These are phyloP conservation scores for Anthoceros angustus DNA, from an alignment of 225 moss, liverwort and hornwort species.

Conservation along the genomic window DNA sequence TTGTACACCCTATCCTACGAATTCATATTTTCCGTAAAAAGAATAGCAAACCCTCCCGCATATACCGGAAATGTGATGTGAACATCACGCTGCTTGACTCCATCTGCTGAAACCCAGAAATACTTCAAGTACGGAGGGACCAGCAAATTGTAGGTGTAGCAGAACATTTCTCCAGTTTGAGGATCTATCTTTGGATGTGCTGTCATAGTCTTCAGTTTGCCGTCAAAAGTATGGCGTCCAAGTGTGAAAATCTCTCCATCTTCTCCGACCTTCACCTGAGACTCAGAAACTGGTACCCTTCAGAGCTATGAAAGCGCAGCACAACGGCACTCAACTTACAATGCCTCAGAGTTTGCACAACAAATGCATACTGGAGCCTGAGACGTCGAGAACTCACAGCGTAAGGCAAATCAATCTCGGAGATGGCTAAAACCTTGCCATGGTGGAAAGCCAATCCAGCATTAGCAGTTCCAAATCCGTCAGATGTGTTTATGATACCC, in stretches of 20 bases:
- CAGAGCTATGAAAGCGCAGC: too few relatives aligned
- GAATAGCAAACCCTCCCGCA: too few relatives aligned
- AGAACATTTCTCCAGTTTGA: conserved; percentile 8
- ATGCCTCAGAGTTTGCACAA: too few relatives aligned
- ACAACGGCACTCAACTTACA: too few relatives aligned
- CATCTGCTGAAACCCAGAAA: too few relatives aligned
- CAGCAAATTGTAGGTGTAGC: not conserved
- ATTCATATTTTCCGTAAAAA: too few relatives aligned
- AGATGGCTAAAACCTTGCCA: conserved; percentile 7
- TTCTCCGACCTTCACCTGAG: conserved; percentile 3
- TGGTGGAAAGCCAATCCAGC: conserved; percentile 10
- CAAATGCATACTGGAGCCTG: too few relatives aligned
- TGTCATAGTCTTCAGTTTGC: conserved; percentile 7
- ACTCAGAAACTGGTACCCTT: too few relatives aligned
- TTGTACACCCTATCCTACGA: too few relatives aligned
- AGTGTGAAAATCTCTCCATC: conserved; percentile 9
- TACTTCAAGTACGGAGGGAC: too few relatives aligned
- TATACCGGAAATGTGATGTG: too few relatives aligned
- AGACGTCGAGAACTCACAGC: not conserved
- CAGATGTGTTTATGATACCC: not conserved
- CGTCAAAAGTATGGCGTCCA: conserved; percentile 1
- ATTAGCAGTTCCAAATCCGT: conserved; percentile 7
- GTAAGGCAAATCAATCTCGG: conserved; percentile 10
- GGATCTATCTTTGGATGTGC: conserved; percentile 15
- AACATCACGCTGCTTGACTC: too few relatives aligned